phyloP scores from a whole-genome alignment of 2,329 filamentous ascomycete genomes.

The Coniochaeta hoffmannii region DNA sequence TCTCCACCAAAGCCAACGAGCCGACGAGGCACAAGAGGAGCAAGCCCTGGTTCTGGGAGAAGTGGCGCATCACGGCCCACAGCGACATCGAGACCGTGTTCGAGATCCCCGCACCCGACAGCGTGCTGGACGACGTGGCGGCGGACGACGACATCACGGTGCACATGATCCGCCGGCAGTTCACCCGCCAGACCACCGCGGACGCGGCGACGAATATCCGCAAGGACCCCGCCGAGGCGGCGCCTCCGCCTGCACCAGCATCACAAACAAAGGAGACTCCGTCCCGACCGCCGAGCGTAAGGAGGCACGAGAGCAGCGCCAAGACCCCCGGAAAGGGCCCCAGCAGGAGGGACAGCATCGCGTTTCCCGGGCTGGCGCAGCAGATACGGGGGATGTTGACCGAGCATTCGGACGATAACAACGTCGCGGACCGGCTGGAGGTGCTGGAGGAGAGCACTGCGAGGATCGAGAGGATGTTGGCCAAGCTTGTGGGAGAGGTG shows the following conservation, averaged over 20 bases:
- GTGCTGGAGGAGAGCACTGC: conserved; percentile 42
- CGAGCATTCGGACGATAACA: conserved; percentile 36
- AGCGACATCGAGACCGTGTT: conserved; percentile 68
- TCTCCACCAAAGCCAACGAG: conserved; percentile 7
- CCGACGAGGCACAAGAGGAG: neutral
- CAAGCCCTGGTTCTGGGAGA: conserved; percentile 52
- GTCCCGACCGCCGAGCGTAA: neutral
- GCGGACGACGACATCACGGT: conserved; percentile 52
- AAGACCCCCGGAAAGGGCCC: conserved; percentile 18
- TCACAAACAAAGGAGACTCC: neutral
- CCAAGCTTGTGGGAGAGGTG: conserved; percentile 14
- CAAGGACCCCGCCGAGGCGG: conserved; percentile 2
- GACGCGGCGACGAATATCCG: conserved; percentile 13
- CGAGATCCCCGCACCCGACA: conserved; percentile 60
- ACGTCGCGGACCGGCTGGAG: conserved; percentile 36
- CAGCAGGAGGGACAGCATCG: conserved; percentile 47
- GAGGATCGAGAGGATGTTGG: conserved; percentile 24
- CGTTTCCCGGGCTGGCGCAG: conserved; percentile 41
- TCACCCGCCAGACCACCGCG: conserved; percentile 36
- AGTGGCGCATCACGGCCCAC: conserved; percentile 61
- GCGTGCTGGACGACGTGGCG: conserved; percentile 47
- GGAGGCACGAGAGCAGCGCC: conserved; percentile 2
- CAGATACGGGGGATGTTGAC: conserved; percentile 43
- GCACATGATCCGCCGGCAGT: conserved; percentile 51
- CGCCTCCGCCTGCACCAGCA: conserved; percentile 6